Conservation (phyloP, 192 early-diverging fungal species). For the Dimargaris cristalligena region DNA sequence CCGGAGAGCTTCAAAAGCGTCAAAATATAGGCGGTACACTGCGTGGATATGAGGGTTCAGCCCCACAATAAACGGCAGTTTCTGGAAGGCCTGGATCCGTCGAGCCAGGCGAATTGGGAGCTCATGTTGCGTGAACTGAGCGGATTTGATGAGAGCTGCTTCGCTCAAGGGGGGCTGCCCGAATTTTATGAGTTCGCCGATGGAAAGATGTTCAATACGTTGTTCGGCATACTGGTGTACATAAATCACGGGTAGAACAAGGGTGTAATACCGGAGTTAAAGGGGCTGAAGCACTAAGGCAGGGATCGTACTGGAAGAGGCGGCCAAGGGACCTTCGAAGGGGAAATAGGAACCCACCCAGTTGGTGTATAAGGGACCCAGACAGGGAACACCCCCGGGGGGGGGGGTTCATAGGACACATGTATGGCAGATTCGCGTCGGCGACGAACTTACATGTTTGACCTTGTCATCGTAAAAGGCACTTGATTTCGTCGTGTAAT, state of each 20-base stretch:
- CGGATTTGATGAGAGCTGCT: conserved; percentile 35
- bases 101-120: conserved; percentile 79
- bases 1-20: conserved; percentile 54
- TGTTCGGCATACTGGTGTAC: conserved; percentile 33
- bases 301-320: neutral
- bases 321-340: too few relatives aligned
- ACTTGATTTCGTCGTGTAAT: too few relatives aligned
- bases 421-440: neutral
- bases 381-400: neutral
- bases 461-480: neutral
- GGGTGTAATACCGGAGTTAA: neutral
- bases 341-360: neutral
- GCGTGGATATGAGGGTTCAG: conserved; percentile 82
- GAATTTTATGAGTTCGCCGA: conserved; percentile 58
- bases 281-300: neutral
- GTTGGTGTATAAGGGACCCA: neutral
- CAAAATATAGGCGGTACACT: conserved; percentile 65
- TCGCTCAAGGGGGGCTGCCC: conserved; percentile 41
- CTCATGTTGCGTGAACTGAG: conserved; percentile 51
- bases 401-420: neutral
- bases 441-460: conserved; percentile 1
- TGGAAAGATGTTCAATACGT: conserved; percentile 48
- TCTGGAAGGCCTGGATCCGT: conserved; percentile 65
- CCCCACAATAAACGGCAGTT: conserved; percentile 88
- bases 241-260: neutral